These are phyloP conservation scores for Cucurbita argyrosperma DNA, from an alignment of 306 rosid genomes.

Conservation along the genomic window DNA sequence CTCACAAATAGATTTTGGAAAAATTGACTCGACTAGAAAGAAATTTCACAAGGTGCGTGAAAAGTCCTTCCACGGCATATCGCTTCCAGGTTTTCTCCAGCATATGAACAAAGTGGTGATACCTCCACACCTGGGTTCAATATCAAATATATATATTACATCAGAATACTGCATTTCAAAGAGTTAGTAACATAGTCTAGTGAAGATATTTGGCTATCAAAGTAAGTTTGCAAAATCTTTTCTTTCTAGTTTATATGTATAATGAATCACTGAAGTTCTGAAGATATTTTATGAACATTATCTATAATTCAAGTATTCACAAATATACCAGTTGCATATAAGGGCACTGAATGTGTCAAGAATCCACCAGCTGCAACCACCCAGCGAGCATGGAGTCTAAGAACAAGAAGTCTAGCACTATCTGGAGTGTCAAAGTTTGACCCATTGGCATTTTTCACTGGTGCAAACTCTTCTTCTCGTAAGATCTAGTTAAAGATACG, in stretches of 20 bases:
- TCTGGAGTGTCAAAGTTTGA: conserved; percentile 92
- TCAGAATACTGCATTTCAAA: conserved; percentile 6
- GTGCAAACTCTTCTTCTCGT: conserved; percentile 96
- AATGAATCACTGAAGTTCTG: background rate
- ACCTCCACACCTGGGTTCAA: conserved; percentile 75
- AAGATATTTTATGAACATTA: background rate
- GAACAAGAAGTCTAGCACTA: conserved; percentile 83
- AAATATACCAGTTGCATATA: conserved; percentile 71
- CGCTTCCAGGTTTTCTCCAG: conserved; percentile 88
- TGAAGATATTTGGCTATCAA: background rate
- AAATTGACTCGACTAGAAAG: conserved; percentile 35
- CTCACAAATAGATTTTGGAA: background rate
- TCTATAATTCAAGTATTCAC: background rate
- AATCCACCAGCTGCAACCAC: conserved; percentile 97
- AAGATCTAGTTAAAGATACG: conserved; percentile 32
- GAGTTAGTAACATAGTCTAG: background rate
- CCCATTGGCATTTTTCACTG: conserved; percentile 87
- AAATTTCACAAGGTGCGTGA: conserved; percentile 93
- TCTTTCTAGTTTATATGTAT: background rate
- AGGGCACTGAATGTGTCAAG: conserved; percentile 92
- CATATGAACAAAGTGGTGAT: conserved; percentile 87
- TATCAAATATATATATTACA: background rate
- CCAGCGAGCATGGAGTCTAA: conserved; percentile 97
- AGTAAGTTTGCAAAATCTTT: background rate
- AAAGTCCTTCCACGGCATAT: conserved; percentile 96